Conservation (phyloP, 2,329 filamentous ascomycete genomes). For the Coniochaeta sp. region DNA sequence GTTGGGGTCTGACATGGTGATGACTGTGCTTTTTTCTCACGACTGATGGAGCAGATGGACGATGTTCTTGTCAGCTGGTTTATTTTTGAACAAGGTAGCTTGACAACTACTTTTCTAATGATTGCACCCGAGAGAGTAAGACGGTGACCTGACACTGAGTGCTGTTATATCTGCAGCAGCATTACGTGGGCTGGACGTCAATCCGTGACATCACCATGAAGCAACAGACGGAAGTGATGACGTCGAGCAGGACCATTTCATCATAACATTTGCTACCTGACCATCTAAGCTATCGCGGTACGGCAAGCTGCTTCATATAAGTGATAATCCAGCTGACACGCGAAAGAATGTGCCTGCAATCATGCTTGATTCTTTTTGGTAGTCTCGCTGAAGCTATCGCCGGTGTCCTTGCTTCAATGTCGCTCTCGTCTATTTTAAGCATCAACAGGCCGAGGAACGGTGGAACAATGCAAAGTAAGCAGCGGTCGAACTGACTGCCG, state of each 20-base stretch:
- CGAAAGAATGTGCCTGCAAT: background rate
- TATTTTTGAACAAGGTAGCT: background rate
- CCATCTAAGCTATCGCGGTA: too few species aligned
- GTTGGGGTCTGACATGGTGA: slow-evolving; percentile 7
- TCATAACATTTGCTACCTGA: too few species aligned
- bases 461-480: background rate
- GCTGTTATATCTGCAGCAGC: background rate
- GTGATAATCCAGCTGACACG: too few species aligned
- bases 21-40: background rate
- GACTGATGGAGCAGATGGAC: too few species aligned
- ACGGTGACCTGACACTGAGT: background rate
- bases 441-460: background rate
- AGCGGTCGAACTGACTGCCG: background rate
- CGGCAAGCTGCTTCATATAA: too few species aligned
- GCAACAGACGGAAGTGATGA: background rate
- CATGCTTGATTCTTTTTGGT: background rate
- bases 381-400: too few species aligned
- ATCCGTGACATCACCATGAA: background rate
- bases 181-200: background rate
- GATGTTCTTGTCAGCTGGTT: background rate
- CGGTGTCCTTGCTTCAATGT: background rate
- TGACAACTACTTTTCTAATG: background rate
- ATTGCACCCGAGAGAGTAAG: background rate
- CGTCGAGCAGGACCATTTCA: background rate
- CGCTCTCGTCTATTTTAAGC: background rate